Base-by-base conservation (phyloP, 768 basidiomycete species). In the Chiua virens region DNA sequence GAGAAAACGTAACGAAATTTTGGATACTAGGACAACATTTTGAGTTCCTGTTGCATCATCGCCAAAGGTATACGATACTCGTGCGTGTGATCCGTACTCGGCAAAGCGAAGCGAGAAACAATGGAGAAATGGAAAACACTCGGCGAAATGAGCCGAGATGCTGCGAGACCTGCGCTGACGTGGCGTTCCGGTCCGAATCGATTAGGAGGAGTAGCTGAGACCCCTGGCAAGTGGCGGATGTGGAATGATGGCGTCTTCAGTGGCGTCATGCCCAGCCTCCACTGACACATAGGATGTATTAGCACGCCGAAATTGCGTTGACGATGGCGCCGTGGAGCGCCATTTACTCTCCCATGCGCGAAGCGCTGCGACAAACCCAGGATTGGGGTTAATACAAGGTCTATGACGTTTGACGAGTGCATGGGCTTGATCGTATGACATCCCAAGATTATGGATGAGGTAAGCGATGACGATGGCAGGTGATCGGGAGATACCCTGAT, bases 381-480 rank as follows among this genome's bases (percentile, higher is more conserved):
- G 71, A 60, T 91, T 91, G 15, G 88, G 88, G 62, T 88, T 86
- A 54, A 84, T 73, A 61, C 88, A 91, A 5, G 87, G 80, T 18
- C 88, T 79, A 56, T 82, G 81, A 48, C 78, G 78, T 57, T 80
- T 80, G 54, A 87, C 75, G 54, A 83, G 77, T 0, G 80, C 72
- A 49, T 76, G 68, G 1, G 88, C 87, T 40, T 75, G 71, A 53
- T 89, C 85, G 65, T 82, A 89, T 9, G 85, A 74, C 86, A 89
- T 86, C 37, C 79, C 82, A 51, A 81, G 80, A 54, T 82, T 78
- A 57, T 83, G 79, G 58, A 91, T 91, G 62, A 91, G 83, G 71
- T 88, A 91, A 40, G 88, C 88, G 53, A 91, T 87, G 50, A 89
- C 82, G 60, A 91, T 79, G 8, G 88, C 79, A 15, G 86, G 77